phyloP scores from a whole-genome alignment of 257 asterid genomes.

The Solanum piurae region DNA sequence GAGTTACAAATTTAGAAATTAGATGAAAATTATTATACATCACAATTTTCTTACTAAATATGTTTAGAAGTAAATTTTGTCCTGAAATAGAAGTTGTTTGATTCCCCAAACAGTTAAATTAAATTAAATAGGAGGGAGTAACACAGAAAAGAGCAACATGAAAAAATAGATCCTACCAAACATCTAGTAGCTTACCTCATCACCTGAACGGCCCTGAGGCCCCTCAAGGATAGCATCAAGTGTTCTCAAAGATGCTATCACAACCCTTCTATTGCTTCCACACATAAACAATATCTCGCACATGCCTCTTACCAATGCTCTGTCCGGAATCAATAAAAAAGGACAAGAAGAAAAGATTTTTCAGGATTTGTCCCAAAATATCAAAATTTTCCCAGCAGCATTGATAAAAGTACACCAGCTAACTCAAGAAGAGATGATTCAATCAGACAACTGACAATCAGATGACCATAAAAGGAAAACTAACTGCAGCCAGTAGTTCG shows the following conservation, averaged over 20 bases:
- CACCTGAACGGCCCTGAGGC: constrained; percentile 34
- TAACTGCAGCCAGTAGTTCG: neutral
- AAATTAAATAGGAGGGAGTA: neutral
- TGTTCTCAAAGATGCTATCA: constrained; percentile 52
- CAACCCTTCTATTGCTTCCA: constrained; percentile 64
- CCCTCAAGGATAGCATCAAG: constrained; percentile 24
- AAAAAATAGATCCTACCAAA: neutral
- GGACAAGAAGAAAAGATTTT: constrained; percentile 1
- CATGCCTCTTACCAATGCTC: constrained; percentile 91
- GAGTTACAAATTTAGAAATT: neutral
- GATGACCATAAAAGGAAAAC: neutral
- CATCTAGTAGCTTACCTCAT: constrained; percentile 42
- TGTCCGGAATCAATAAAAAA: constrained; percentile 14
- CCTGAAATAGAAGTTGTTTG: neutral
- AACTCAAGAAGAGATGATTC: neutral
- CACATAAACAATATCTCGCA: constrained; percentile 85
- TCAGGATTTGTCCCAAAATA: neutral
- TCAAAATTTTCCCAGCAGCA: neutral
- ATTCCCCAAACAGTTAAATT: neutral
- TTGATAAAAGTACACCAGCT: neutral
- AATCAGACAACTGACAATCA: neutral
- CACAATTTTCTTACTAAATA: neutral
- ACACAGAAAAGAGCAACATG: neutral
- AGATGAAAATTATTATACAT: neutral
- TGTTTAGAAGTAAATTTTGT: neutral